A percentile compares a stretch with the other conserved stretches of the same genome.
These are phyloP conservation scores for Craspedostauros australis DNA, from an alignment of 108 stramenopile species.

Conservation along the genomic window DNA sequence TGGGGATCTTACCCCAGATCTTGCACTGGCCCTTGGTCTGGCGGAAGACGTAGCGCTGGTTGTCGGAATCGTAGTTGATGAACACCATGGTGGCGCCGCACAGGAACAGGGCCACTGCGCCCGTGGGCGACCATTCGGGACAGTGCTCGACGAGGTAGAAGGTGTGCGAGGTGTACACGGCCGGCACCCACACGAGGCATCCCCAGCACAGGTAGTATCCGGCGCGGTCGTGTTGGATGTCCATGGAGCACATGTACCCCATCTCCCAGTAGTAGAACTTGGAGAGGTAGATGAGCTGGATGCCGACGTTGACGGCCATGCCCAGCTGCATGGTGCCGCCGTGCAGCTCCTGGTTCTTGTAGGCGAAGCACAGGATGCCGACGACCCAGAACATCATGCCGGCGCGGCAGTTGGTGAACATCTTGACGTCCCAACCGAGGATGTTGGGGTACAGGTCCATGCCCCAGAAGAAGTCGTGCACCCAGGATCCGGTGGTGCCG, in stretches of 20 bases:
- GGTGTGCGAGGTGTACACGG: slow-evolving; percentile 89
- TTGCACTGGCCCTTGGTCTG: slow-evolving; percentile 66
- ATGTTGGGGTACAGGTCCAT: slow-evolving; percentile 97
- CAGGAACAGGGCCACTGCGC: slow-evolving; percentile 57
- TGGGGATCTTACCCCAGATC: slow-evolving; percentile 87
- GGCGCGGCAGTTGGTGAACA: slow-evolving; percentile 96
- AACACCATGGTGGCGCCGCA: slow-evolving; percentile 65
- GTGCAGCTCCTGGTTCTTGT: slow-evolving; percentile 41
- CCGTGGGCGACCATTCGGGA: slow-evolving; percentile 52
- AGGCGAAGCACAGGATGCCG: slow-evolving; percentile 43
- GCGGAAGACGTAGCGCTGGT: slow-evolving; percentile 92
- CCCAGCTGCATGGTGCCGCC: slow-evolving; percentile 41
- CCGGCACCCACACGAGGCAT: slow-evolving; percentile 97
- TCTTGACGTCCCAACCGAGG: slow-evolving; percentile 92
- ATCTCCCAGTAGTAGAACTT: slow-evolving; percentile 99
- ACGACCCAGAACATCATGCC: slow-evolving; percentile 98
- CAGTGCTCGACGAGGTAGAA: slow-evolving; percentile 82
- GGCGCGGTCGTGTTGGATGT: slow-evolving; percentile 76
- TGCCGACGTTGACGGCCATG: slow-evolving; percentile 63
- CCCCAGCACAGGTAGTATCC: slow-evolving; percentile 98
- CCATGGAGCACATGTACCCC: slow-evolving; percentile 99
- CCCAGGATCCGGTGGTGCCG: slow-evolving; percentile 74
- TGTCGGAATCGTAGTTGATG: slow-evolving; percentile 96
- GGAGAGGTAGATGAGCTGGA: slow-evolving; percentile 89
- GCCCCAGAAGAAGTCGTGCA: slow-evolving; percentile 99